These are phyloP conservation scores for Clonostachys rhizophaga DNA, from an alignment of 2,329 filamentous ascomycete genomes.

Conservation along the genomic window DNA sequence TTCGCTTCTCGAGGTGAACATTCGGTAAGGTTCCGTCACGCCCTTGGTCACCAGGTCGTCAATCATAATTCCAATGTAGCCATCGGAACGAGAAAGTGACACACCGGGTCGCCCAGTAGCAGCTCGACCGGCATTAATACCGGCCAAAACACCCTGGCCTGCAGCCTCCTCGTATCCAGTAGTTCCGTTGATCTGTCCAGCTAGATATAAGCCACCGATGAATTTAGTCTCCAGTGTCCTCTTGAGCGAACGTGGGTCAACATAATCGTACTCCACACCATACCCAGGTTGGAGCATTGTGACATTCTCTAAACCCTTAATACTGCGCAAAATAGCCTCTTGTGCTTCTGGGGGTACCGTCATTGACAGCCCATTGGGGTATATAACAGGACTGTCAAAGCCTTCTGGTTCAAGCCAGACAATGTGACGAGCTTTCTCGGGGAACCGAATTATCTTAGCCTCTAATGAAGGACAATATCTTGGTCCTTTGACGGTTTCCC, in stretches of 20 bases:
- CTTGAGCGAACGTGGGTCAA: conserved; percentile 83
- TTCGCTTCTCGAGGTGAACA: conserved; percentile 96
- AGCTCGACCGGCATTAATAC: conserved; percentile 87
- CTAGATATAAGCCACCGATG: conserved; percentile 83
- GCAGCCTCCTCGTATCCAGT: conserved; percentile 98
- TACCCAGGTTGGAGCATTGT: conserved; percentile 94
- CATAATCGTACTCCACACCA: conserved; percentile 97
- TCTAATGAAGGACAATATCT: conserved; percentile 95
- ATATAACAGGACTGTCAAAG: conserved; percentile 83
- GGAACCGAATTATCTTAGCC: conserved; percentile 87
- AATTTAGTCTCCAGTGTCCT: conserved; percentile 92
- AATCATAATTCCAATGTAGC: conserved; percentile 98
- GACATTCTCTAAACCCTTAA: conserved; percentile 83
- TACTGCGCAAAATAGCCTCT: conserved; percentile 76
- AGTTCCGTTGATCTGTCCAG: conserved; percentile 96
- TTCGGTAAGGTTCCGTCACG: conserved; percentile 93
- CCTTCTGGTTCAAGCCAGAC: conserved; percentile 98
- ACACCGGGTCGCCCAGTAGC: conserved; percentile 62
- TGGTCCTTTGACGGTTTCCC: conserved; percentile 90
- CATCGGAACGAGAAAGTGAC: conserved; percentile 74
- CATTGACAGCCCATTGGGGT: conserved; percentile 97
- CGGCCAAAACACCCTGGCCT: conserved; percentile 86
- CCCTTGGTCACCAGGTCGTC: conserved; percentile 97
- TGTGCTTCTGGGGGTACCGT: conserved; percentile 89
- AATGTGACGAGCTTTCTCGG: conserved; percentile 75